Conservation (phyloP, 176 grass and related monocot species). For the Aegilops umbellulata region DNA sequence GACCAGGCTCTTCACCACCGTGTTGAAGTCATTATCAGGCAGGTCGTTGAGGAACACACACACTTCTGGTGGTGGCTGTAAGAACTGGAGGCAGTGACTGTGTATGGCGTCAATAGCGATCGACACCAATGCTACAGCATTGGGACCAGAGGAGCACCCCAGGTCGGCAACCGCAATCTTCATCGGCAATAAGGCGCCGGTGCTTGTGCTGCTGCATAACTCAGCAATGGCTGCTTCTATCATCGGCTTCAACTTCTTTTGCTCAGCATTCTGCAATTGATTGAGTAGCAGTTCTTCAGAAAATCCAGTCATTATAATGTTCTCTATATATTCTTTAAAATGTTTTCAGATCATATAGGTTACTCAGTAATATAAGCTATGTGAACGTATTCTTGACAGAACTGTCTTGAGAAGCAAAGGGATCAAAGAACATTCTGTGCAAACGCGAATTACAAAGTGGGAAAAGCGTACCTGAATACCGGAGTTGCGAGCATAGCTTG, state of each 20-base stretch:
- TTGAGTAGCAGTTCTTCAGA: background rate
- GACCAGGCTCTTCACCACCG: background rate
- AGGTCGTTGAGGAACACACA: conserved; percentile 4
- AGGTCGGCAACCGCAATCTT: background rate
- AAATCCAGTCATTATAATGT: background rate
- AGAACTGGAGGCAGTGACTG: background rate
- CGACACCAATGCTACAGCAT: background rate
- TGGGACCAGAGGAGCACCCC: conserved; percentile 2
- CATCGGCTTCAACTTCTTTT: background rate
- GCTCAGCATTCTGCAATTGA: background rate
- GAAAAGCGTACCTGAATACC: background rate
- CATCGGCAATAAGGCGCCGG: background rate
- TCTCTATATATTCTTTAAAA: background rate
- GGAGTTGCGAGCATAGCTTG: conserved; percentile 16
- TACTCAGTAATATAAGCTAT: too few species aligned
- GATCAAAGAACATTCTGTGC: background rate
- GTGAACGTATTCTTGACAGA: background rate
- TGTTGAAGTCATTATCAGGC: conserved; percentile 27
- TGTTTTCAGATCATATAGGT: background rate
- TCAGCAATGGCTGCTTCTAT: background rate
- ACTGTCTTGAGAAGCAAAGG: background rate
- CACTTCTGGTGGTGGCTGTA: background rate
- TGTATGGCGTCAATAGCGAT: background rate
- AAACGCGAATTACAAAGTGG: background rate
- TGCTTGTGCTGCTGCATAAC: background rate